Evolutionary conservation across 73 alveolate species (phyloP).

Genomic region (Tetrahymena elliotti): DNA sequence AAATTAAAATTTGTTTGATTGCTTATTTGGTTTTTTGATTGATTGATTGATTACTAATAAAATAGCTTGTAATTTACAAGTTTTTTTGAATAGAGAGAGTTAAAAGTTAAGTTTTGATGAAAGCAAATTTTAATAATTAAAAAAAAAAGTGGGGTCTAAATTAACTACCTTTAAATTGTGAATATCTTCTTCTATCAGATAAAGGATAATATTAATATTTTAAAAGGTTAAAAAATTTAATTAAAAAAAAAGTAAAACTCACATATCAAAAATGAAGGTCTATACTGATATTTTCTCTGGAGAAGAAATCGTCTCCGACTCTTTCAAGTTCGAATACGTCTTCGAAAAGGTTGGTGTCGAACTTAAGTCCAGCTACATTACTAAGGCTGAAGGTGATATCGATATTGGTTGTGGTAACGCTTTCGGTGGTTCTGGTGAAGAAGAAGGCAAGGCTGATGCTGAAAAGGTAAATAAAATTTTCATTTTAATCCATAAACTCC

Average conservation of each 20-base stretch:
- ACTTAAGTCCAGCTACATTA: constrained; percentile 11
- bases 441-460: constrained; percentile 36
- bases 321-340: constrained; percentile 4
- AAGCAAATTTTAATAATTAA: background rate
- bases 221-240: constrained; percentile 16
- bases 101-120: background rate
- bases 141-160: background rate
- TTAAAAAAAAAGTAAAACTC: constrained; percentile 13
- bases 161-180: background rate
- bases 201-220: constrained; percentile 18
- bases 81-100: background rate
- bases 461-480: constrained; percentile 8
- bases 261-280: background rate
- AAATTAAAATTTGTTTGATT: background rate
- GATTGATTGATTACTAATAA: background rate
- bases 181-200: background rate
- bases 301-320: constrained; percentile 37
- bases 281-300: constrained; percentile 31
- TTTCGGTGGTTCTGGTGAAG: constrained; percentile 41
- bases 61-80: too few relatives aligned
- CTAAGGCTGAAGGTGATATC: constrained; percentile 20
- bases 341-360: constrained; percentile 24
- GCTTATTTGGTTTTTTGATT: background rate
- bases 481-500: background rate
- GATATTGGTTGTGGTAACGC: constrained; percentile 37